Evolutionary conservation across 1,139 yeast species (phyloP), one percentile per base, ranked within the genome.

Genomic region (Eremothecium coryli): DNA sequence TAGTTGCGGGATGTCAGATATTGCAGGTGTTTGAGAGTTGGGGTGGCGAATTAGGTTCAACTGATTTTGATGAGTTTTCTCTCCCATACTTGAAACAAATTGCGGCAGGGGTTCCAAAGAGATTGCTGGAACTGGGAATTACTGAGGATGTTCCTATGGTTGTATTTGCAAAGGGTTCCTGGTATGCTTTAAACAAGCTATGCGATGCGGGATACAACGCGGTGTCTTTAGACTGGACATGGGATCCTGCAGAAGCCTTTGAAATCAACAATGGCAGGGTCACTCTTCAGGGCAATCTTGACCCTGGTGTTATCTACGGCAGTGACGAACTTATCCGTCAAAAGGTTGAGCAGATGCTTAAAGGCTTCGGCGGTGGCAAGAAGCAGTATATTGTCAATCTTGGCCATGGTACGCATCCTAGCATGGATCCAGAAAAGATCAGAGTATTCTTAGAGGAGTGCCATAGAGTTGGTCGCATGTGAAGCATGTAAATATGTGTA

Each of bases 401-500:
- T 56, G 98, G 98, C 31, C 98, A 90, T 53, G 98, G 98, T 18
- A 90, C 97, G 21, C 96, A 86, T 57, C 97, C 97, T 16, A 84
- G 82, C 60, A 84, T 90, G 94, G 81, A 84, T 46, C 95, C 97
- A 7, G 95, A 82, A 45, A 81, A 80, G 58, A 71, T 90, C 39
- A 78, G 73, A 39, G 82, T 74, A 61, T 90, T 90, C 64, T 66
- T 90, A 54, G 66, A 82, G 58, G 96, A 85, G 57, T 82, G 93
- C 49, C 95, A 85, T 58, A 73, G 88, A 53, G 60, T 81, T 35
- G 95, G 95, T 9, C 60, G 66, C 21, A 25, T 25, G 28, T 25
- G 16, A 25, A 20, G 7, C n/a, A n/a, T n/a, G n/a, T n/a, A n/a
- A n/a, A n/a, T n/a, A n/a, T n/a, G n/a, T n/a, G n/a, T n/a, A n/a